These are phyloP conservation scores for Colletotrichum falcatum DNA, from an alignment of 2,329 filamentous ascomycete genomes.

Conservation along the genomic window DNA sequence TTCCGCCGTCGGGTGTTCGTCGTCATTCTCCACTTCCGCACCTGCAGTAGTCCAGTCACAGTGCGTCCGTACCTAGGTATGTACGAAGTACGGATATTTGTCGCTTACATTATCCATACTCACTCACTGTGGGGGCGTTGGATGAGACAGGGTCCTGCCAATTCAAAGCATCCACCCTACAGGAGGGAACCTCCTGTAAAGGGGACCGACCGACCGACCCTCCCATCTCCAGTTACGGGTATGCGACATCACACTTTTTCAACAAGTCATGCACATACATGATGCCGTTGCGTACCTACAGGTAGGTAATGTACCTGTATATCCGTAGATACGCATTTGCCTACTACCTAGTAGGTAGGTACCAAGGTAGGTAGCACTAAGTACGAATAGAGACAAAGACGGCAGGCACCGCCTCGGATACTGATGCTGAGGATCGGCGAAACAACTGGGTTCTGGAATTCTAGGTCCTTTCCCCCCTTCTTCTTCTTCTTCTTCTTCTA, in stretches of 20 bases:
- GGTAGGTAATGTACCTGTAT: too few species aligned
- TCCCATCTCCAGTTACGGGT: not conserved
- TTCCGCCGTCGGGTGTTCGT: conserved; percentile 22
- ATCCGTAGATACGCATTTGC: too few species aligned
- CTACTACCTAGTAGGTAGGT: too few species aligned
- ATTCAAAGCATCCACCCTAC: conserved; percentile 17
- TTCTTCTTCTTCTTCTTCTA: not conserved
- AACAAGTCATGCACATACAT: not conserved
- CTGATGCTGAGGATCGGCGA: conserved; percentile 5
- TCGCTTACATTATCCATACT: too few species aligned
- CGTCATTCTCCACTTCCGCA: conserved; percentile 10
- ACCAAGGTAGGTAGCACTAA: too few species aligned
- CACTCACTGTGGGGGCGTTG: conserved; percentile 1
- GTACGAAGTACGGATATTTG: too few species aligned
- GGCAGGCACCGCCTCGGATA: not conserved
- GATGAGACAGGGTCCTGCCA: conserved; percentile 24
- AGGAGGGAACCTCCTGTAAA: conserved; percentile 17
- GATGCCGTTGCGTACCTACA: too few species aligned
- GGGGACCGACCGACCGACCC: not conserved
- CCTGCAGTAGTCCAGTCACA: conserved; percentile 28
- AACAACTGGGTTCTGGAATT: conserved; percentile 9
- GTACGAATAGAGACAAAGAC: not conserved
- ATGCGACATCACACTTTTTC: not conserved
- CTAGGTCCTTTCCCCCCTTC: conserved; percentile 7
- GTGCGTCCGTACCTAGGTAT: not conserved